Conservation (phyloP, 495 filamentous ascomycete genomes). For the Jackrogersella multiformis region DNA sequence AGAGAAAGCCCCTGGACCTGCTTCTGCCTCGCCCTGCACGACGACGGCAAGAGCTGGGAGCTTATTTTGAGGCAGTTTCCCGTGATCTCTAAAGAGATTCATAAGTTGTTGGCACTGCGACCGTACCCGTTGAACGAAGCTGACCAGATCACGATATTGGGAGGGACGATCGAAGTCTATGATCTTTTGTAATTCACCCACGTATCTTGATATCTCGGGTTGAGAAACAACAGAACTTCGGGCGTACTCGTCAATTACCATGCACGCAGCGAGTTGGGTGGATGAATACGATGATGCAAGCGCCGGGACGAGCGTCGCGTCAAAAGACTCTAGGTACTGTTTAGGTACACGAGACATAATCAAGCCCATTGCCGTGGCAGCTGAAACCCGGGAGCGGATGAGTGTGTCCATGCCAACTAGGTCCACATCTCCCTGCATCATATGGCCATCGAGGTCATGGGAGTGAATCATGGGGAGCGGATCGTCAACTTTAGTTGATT, state of each 20-base stretch:
- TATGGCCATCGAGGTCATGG: slow-evolving; percentile 96
- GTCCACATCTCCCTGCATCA: slow-evolving; percentile 97
- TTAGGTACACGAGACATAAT: slow-evolving; percentile 71
- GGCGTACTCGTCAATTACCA: slow-evolving; percentile 91
- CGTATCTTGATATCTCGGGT: slow-evolving; percentile 57
- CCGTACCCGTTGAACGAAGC: slow-evolving; percentile 85
- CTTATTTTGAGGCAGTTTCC: slow-evolving; percentile 74
- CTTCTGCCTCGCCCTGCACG: slow-evolving; percentile 89
- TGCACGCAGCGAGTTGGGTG: slow-evolving; percentile 82
- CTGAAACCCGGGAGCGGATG: slow-evolving; percentile 85
- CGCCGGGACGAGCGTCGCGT: slow-evolving; percentile 65
- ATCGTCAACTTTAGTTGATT: slow-evolving; percentile 82
- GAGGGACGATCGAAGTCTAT: slow-evolving; percentile 81
- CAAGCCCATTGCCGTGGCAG: slow-evolving; percentile 82
- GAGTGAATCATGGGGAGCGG: slow-evolving; percentile 65
- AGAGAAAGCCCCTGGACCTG: slow-evolving; percentile 90
- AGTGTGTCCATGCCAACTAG: slow-evolving; percentile 88
- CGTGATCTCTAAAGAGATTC: slow-evolving; percentile 87
- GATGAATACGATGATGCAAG: slow-evolving; percentile 78
- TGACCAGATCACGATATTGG: slow-evolving; percentile 87
- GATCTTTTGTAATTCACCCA: slow-evolving; percentile 69
- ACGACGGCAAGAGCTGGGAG: slow-evolving; percentile 85
- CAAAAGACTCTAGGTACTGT: slow-evolving; percentile 60
- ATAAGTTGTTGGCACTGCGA: slow-evolving; percentile 89
- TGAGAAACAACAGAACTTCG: slow-evolving; percentile 59